Percentiles rank a stretch among this genome's conserved stretches.
phyloP scores from a whole-genome alignment of 2,329 filamentous ascomycete species.

The Beauveria asiatica region DNA sequence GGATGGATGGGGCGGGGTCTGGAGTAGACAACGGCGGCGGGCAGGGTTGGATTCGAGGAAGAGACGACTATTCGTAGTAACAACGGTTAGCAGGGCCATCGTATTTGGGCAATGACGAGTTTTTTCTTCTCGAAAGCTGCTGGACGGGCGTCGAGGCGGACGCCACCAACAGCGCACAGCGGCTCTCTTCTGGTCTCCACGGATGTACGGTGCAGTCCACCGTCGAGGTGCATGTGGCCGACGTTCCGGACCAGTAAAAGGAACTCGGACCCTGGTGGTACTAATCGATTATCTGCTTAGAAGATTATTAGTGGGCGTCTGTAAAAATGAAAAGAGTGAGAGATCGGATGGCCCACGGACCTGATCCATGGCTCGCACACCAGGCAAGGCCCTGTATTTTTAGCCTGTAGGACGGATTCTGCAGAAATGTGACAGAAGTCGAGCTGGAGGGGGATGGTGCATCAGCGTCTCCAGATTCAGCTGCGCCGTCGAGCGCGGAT shows the following conservation, averaged over 20 bases:
- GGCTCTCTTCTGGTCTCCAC: not conserved
- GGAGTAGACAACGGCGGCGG: no score
- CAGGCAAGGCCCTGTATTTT: not conserved
- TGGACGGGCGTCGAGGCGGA: not conserved
- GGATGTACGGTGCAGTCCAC: constrained; percentile 2
- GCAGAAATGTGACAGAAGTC: constrained; percentile 1
- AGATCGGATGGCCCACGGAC: constrained; percentile 5
- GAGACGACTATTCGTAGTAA: not conserved
- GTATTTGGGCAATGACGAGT: not conserved
- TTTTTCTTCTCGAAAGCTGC: not conserved
- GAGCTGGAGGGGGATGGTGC: not conserved
- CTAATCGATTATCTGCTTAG: not conserved
- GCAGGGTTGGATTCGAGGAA: not conserved
- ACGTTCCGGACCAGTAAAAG: not conserved
- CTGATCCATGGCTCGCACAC: constrained; percentile 7
- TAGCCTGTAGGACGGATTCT: not conserved
- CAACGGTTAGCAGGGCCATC: not conserved
- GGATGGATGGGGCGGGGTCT: not conserved
- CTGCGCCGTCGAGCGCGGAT: not conserved
- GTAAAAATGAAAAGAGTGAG: not conserved
- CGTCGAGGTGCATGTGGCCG: not conserved
- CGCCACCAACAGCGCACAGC: not conserved
- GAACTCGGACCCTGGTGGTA: not conserved
- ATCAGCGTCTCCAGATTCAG: constrained; percentile 5
- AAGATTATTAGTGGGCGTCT: not conserved